Evolutionary conservation across 768 basidiomycete genomes (phyloP), one percentile per base, ranked within the genome.

Genomic region (Boletus vermiculosoides): DNA sequence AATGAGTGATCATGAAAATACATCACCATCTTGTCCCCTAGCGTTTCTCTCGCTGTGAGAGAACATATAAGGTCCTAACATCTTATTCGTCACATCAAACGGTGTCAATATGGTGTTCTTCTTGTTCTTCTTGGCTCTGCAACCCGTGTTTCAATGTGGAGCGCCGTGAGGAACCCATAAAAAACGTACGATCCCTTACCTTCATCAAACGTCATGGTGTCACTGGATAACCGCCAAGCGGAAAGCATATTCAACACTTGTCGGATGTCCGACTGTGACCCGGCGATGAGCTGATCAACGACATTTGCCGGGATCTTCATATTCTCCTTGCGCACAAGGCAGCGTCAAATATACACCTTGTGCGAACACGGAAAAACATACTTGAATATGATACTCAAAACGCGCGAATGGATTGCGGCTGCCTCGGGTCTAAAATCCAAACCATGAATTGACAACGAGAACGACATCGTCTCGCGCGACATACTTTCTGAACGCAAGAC

Each of bases 201-300:
- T 65, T 97, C 86, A 61, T 98, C 95, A 69, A 92, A 98, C 62
- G 86, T 81, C 88, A 99, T 92, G 3, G 83, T 79, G 54, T 80
- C 71, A 59, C 77, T 87, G 10, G 88, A 89, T n/a, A 98, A 73
- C 65, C 88, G 94, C 92, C 94, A 98, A 0, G 96, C 98, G 5
- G 97, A 96, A 13, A 99, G 77, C 94, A 99, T 98, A 71, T 98
- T 98, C 57, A 99, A 75, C 20, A 98, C 92, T 70, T 96, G 96
- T 4, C 97, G 90, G 56, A 99, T 96, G 72, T 99, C 97, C 2
- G 95, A 96, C 64, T 97, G 92, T 2, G 94, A 81, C 5, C 96
- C 91, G 2, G 76, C 72, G 55, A 98, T 83, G 33, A 99, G 87
- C 70, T 97, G 92, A 66, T 99, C 97, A 34, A 98, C 73, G 41